Conservation (phyloP, 2,329 filamentous ascomycete genomes). For the Tolypocladium guangdongense region DNA sequence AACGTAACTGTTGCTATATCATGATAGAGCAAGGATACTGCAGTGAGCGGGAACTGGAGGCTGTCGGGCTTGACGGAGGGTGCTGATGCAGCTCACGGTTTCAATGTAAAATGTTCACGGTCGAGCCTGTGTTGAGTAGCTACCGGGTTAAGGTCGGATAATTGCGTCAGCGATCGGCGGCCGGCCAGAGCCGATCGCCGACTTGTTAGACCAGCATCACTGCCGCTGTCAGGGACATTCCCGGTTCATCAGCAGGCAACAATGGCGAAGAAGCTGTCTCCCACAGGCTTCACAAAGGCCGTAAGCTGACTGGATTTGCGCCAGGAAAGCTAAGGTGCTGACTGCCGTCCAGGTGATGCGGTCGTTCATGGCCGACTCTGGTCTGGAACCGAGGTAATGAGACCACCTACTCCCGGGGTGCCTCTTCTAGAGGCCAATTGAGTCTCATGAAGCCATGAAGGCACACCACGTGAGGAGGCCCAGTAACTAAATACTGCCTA, state of each 20-base stretch:
- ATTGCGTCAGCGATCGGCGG: background rate
- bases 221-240: background rate
- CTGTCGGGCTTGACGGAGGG: background rate
- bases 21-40: constrained; percentile 2
- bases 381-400: constrained; percentile 71
- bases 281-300: constrained; percentile 23
- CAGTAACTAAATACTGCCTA: constrained; percentile 3
- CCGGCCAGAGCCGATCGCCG: no score
- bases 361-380: constrained; percentile 77
- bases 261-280: constrained; percentile 24
- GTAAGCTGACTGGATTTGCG: constrained; percentile 7
- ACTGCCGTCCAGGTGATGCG: constrained; percentile 55
- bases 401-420: background rate
- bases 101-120: background rate
- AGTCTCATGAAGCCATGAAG: background rate
- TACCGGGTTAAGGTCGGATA: constrained; percentile 5
- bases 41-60: background rate
- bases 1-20: constrained; percentile 3
- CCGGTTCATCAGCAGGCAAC: background rate
- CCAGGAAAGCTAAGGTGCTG: no score
- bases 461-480: background rate
- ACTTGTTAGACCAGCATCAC: background rate
- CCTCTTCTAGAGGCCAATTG: background rate
- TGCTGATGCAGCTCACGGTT: background rate
- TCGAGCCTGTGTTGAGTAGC: background rate